phyloP scores from a whole-genome alignment of 73 alveolate genomes.

The Tetrahymena elliotti region DNA sequence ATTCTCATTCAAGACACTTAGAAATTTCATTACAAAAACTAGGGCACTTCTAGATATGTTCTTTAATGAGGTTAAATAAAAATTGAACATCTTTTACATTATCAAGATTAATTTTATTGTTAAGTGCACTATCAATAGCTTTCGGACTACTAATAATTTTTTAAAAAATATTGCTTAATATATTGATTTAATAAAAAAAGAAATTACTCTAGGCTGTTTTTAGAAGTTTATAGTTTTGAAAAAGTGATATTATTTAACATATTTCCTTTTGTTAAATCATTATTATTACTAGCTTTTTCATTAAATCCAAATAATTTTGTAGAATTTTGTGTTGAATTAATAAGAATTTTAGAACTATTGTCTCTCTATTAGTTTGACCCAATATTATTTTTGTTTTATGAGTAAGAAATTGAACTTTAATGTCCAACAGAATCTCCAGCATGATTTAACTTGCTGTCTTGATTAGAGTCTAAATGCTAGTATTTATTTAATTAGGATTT shows the following conservation, averaged over 20 bases:
- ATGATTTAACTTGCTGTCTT: not conserved
- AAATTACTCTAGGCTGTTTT: not conserved
- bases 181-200: not conserved
- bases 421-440: not conserved
- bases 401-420: not conserved
- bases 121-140: not conserved
- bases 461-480: not conserved
- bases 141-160: not conserved
- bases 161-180: not conserved
- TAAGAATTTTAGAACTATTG: not conserved
- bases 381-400: not conserved
- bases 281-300: not conserved
- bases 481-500: not conserved
- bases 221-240: not conserved
- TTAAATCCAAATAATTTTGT: too few relatives aligned
- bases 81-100: not conserved
- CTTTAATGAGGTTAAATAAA: not conserved
- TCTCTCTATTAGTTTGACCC: not conserved
- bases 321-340: not conserved
- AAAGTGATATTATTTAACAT: not conserved
- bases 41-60: not conserved
- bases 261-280: not conserved
- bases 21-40: not conserved
- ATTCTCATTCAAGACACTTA: not conserved
- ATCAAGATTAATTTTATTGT: not conserved